Evolutionary conservation across 768 basidiomycete genomes (phyloP), one percentile per base, ranked within the genome.

Genomic region (Thelephora aurantiotincta): DNA sequence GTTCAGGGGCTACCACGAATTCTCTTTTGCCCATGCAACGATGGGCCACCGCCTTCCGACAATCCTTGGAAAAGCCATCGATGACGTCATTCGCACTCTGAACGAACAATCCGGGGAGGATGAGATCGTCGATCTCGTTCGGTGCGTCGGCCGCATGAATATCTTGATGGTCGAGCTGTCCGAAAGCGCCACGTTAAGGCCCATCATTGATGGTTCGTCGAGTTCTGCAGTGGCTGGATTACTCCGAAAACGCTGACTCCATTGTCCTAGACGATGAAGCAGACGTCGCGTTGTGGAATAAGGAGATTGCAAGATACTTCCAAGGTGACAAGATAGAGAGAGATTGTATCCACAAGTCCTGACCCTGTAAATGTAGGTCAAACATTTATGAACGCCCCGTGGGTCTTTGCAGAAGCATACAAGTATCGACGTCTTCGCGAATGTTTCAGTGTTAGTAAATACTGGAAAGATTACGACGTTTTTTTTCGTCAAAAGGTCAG

Each of bases 21-120:
- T 80, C 60, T 87, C 81, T 0, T 88, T 88, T 58, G 82, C 82
- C 35, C 78, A 93, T 65, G 93, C 90, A 30, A 94, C 92, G 3
- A 96, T 96, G 92, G 87, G 89, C 51, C 80, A 84, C n/a, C 82
- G 93, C 43, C 77, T 96, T 20, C 93, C 93, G 2, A 94, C 93
- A 35, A 97, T 97, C 53, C 71, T 96, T 43, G 89, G 90, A 53
- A 97, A 96, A 66, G 93, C 87, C 11, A 92, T 96, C 57, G 91
- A 93, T 57, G 93, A 97, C 59, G 72, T 82, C 7, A 84, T 83
- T 47, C 77, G 80, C 55, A 96, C 92, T 22, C 75, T 96, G 55
- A 94, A 96, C 65, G 80, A 82, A 5, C 73, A 89, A 63, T 83
- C 77, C 36, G 69, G 76, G 19, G 92, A 94, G 60, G 90, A 96